Base-by-base conservation (phyloP, 495 filamentous ascomycete species). In the Aspergillus wentii region DNA sequence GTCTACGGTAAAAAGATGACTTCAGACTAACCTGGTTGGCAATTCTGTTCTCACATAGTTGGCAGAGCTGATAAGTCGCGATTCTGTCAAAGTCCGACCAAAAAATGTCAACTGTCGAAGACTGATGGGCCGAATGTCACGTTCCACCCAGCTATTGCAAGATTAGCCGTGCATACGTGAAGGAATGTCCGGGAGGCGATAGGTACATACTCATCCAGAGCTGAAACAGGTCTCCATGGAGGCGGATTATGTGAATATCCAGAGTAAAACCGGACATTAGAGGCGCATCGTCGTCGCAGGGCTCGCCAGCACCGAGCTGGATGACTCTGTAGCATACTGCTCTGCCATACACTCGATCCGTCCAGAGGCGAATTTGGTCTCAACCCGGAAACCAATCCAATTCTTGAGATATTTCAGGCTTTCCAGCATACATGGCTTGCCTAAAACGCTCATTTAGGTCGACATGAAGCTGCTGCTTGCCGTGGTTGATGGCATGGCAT, bases 41-140 rank as follows among this genome's bases (percentile, higher is more conserved):
- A 98, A 76, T 66, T 98, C 92, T 4, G 86, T 90, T 25, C 92
- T 86, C 28, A 97, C 88, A 72, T 97, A 98, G 60, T 97, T 97
- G 19, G 94, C 94, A 29, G 89, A 94, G 68, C 84, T 86, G 35
- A 98, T 78, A 37, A 98, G 74, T 40, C 94, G 83, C 14, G 76
- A 71, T 60, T 97, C 94, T 26, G 90, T 96, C 57, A 98, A 62
- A 9, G 89, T 89, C 17, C 92, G 83, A 5, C 83, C 82, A 55
- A 97, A 99, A 48, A 97, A 94, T 52, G 92, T 96, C 49, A 99
- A 74, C 59, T 94, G 88, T 26, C 88, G 82, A 37, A 96, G 67
- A 61, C 84, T 89, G 52, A 96, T 94, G 1, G 90, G 88, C 18
- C 86, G 74, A 7, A 88, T 86, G 52, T 88, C 80, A 35, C 83